Evolutionary conservation across 768 basidiomycete genomes (phyloP), one percentile per base, ranked within the genome.

Genomic region (Tricholoma bakamatsutake): DNA sequence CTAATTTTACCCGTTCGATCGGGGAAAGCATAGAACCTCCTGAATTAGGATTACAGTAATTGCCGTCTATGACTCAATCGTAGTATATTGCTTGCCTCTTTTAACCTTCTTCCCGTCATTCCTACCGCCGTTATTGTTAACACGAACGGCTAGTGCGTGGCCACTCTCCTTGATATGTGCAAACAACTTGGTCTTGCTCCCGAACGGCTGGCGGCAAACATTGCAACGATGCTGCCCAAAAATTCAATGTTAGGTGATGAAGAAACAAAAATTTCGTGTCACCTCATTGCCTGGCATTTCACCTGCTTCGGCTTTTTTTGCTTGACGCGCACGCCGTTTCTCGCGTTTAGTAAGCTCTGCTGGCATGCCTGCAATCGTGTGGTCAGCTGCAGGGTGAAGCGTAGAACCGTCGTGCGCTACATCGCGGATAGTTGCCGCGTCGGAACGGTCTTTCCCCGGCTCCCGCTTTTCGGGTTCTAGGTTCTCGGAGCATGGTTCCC

Each of bases 291-390:
- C 66, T 34, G 62, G 64, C 33, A 66, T 65, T 40, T 72, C 70
- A 12, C 64, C 73, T 43, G 64, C 67, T 57, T 75, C 73, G 5
- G 73, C 77, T 66, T 87, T 92, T 74, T 85, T 91, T 47, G 81
- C 83, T 67, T 96, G 90, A 47, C 83, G 77, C 15, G 87, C 85
- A 49, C 85, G 79, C 47, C 95, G 75, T 69, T 87, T 92, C 31
- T 97, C 92, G 56, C 82, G 83, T 70, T 97, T 98, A 5, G 91
- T 73, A 1, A 67, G 65, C 54, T 70, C 71, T 21, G 24, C 30
- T 35, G 64, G 52, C 4, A 31, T 48, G 13, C n/a, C 35, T 17
- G 7, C 40, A 13, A 34, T 54, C 3, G 51, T 21, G 5, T 50
- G 15, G 8, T 33, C 40, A n/a, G 47, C 53, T 37, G 52, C 58